phyloP scores from a whole-genome alignment of 2,329 filamentous ascomycete genomes.

The Xylariales sp. region DNA sequence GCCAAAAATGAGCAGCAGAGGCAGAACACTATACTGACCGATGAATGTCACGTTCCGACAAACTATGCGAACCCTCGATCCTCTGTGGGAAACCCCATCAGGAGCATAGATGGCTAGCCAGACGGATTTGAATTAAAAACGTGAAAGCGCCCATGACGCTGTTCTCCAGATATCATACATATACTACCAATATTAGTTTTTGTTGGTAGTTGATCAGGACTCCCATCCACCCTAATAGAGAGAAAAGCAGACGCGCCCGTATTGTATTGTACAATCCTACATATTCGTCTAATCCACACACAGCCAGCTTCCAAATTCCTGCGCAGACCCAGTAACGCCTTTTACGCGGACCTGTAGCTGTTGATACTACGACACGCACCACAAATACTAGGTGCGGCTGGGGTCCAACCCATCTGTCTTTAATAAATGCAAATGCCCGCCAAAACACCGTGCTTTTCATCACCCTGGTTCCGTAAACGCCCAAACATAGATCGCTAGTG shows the following conservation, averaged over 20 bases:
- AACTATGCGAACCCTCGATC: neutral
- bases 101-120: neutral
- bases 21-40: neutral
- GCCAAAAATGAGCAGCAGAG: neutral
- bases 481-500: conserved; percentile 36
- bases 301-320: conserved; percentile 29
- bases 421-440: conserved; percentile 36
- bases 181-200: neutral
- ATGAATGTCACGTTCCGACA: neutral
- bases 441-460: conserved; percentile 50
- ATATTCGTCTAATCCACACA: conserved; percentile 27
- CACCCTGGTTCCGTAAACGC: conserved; percentile 40
- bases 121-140: neutral
- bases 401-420: conserved; percentile 22
- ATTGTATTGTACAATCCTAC: conserved; percentile 45
- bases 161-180: no score
- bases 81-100: no score
- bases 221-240: neutral
- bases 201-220: neutral
- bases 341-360: conserved; percentile 2
- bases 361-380: conserved; percentile 2
- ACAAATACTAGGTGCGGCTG: conserved; percentile 4
- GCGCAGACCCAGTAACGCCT: conserved; percentile 31
- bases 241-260: conserved; percentile 28
- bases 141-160: no score